Evolutionary conservation across 805 yeast species (phyloP), one percentile per base, ranked within the genome.

Genomic region (Candida argentea): DNA sequence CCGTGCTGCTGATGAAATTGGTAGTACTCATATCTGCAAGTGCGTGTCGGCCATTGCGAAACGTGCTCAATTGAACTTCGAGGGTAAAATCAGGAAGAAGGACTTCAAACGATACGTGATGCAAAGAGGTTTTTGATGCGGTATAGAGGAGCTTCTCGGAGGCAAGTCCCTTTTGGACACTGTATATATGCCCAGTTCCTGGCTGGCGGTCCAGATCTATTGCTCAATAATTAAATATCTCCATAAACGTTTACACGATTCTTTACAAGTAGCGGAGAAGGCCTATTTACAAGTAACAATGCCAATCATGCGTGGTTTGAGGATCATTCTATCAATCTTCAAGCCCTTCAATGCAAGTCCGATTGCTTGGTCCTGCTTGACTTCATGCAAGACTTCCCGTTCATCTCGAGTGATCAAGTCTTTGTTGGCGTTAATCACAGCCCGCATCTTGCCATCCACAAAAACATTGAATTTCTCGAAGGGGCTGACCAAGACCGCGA

Each of bases 401-500:
- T 57, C 61, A 3, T 52, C 46, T 24, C 54, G 42, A 7, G 54
- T 40, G 6, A 52, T 37, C 20, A 75, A 52, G 2, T 55, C 51
- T 24, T 57, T 59, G 2, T 24, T 16, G 5, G 42, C 66, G 6
- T 42, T 42, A 30, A 64, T 58, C 11, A 58, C 57, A 35, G 70
- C 70, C 39, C 77, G 67, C 52, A 70, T 65, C 43, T 73, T 77
- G 4, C 94, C 94, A 45, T 86, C 76, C 22, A 86, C 54, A 44
- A 82, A 69, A n/a, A 86, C 65, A 33, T 66, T 73, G 44, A 62
- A 81, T 5, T 57, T 53, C 3, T 53, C 43, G 5, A 38, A 36
- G 3, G 55, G 50, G 1, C 73, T 54, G 21, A 55, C 65, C 3
- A 49, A 32, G 2, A 52, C 48, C 34, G 64, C 65, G 0, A 51